Base-by-base conservation (phyloP, 352 stramenopile genomes). In the Albugo laibachii region DNA sequence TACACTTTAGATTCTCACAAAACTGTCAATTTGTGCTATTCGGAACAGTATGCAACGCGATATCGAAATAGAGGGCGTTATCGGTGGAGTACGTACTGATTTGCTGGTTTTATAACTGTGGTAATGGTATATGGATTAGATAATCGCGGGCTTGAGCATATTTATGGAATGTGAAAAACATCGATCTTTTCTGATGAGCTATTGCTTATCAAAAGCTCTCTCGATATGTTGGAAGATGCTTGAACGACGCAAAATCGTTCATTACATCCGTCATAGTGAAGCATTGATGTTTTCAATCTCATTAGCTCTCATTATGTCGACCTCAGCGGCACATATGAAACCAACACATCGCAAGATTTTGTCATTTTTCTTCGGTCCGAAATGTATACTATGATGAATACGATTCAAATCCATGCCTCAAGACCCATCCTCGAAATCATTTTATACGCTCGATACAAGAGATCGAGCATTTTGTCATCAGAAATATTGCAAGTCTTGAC, bases 151-250 rank as follows among this genome's bases (percentile, higher is more conserved):
- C 19, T 48, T 56, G 14, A 64, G 64, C 41, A 57, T 91, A 0
- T 84, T 87, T 41, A 71, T 85, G 20, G 78, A 91, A 59, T 62
- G 83, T 48, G 65, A 69, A 13, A 91, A 91, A 56, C 74, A 75
- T 40, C 72, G 78, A 11, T 81, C 80, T 45, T 74, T 88, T 53
- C 62, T 92, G 14, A 92, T 88, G 78, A 51, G 88, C 24, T 92
- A 92, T 52, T 88, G 72, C 49, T 61, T 76, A 0, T 62, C 68
- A 24, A 75, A 74, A 36, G 73, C 69, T 40, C 57, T 92, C 11
- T 70, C 85, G 41, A 84, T 92, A 48, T 56, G 83, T 41, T 92
- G 78, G 78, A 63, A 78, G 48, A 47, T 85, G 49, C 67, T 87
- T 41, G 72, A 80, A 61, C 71, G 65, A 38, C 58, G 63, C 13